These are phyloP conservation scores for Niebla homalea DNA, from an alignment of 495 filamentous ascomycete genomes.

Conservation along the genomic window DNA sequence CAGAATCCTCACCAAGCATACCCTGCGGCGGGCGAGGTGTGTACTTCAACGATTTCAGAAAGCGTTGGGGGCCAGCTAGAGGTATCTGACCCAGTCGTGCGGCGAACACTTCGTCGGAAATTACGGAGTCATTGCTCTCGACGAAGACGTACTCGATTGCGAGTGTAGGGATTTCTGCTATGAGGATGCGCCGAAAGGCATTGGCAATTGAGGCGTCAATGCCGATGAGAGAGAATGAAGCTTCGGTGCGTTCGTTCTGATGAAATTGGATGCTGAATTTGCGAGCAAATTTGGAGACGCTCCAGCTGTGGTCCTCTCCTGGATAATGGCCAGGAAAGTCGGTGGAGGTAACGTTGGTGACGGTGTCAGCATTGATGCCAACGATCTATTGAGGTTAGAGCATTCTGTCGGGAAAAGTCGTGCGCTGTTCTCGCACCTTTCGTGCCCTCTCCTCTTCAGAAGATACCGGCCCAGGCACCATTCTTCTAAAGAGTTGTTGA, in stretches of 20 bases:
- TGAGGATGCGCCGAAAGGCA: constrained; percentile 92
- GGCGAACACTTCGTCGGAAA: constrained; percentile 92
- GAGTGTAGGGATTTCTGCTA: constrained; percentile 86
- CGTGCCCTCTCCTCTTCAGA: constrained; percentile 37
- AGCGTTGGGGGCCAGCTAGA: constrained; percentile 60
- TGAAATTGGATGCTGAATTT: constrained; percentile 68
- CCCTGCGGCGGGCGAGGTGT: constrained; percentile 44
- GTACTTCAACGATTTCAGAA: constrained; percentile 69
- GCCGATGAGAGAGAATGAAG: constrained; percentile 82
- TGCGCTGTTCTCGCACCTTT: constrained; percentile 25
- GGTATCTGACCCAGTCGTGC: constrained; percentile 84
- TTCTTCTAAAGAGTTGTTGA: constrained; percentile 13
- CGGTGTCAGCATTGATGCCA: constrained; percentile 72
- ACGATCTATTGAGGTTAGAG: constrained; percentile 46
- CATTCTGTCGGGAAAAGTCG: constrained; percentile 5
- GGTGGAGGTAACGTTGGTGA: constrained; percentile 73
- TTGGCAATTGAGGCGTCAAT: constrained; percentile 89
- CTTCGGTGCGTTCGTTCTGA: constrained; percentile 57
- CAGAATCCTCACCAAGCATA: constrained; percentile 1
- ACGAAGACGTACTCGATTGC: constrained; percentile 89
- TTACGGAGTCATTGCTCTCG: constrained; percentile 88
- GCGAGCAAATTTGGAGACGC: constrained; percentile 56
- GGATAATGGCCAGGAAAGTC: constrained; percentile 87
- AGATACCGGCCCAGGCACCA: constrained; percentile 36
- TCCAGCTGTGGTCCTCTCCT: constrained; percentile 82